phyloP scores from a whole-genome alignment of 2,329 filamentous ascomycete genomes.

The Dothideomycetes sp. region DNA sequence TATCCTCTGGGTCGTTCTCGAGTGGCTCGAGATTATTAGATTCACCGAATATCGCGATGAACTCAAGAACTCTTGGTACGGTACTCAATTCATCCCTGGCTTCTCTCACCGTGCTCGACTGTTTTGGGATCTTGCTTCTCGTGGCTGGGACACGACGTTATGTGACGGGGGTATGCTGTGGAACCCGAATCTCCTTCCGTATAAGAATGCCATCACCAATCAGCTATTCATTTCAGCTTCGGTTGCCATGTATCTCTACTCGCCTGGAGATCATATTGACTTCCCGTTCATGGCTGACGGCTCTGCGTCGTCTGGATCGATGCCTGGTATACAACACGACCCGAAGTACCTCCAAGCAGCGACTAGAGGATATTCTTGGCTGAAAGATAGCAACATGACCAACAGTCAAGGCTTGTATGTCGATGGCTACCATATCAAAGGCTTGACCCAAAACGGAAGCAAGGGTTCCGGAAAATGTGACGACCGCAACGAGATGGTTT shows the following conservation, averaged over 20 bases:
- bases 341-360: slow-evolving; percentile 60
- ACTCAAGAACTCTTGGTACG: slow-evolving; percentile 54
- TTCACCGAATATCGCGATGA: slow-evolving; percentile 64
- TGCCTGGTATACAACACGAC: slow-evolving; percentile 43
- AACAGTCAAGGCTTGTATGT: slow-evolving; percentile 67
- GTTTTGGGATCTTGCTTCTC: slow-evolving; percentile 72
- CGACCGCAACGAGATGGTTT: slow-evolving; percentile 74
- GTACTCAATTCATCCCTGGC: slow-evolving; percentile 61
- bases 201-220: slow-evolving; percentile 96
- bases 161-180: slow-evolving; percentile 87
- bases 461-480: slow-evolving; percentile 67
- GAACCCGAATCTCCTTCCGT: slow-evolving; percentile 70
- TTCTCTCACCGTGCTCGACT: slow-evolving; percentile 75
- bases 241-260: slow-evolving; percentile 80
- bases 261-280: slow-evolving; percentile 67
- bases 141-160: slow-evolving; percentile 72
- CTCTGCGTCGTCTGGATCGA: slow-evolving; percentile 12
- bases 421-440: slow-evolving; percentile 83
- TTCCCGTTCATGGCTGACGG: slow-evolving; percentile 47
- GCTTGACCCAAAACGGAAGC: slow-evolving; percentile 44
- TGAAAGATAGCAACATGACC: slow-evolving; percentile 52
- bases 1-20: slow-evolving; percentile 89
- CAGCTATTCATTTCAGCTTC: slow-evolving; percentile 80
- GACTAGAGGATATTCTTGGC: slow-evolving; percentile 59
- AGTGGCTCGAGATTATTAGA: slow-evolving; percentile 75